Evolutionary conservation across 352 stramenopile species (phyloP).

Genomic region (Globisporangium barbulae): DNA sequence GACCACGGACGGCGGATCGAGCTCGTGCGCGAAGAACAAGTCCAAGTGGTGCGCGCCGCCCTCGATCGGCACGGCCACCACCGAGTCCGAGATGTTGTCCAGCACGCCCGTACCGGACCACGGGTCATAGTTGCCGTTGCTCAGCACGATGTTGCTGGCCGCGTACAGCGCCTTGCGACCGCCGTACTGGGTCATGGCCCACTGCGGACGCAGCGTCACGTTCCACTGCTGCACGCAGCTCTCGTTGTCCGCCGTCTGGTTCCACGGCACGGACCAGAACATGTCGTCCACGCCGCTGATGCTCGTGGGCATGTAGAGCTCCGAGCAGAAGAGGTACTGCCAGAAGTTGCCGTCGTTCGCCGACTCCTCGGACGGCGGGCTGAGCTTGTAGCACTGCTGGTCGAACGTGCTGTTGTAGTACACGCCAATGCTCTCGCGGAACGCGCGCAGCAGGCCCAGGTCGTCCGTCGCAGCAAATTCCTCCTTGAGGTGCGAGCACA

Average conservation of each 20-base stretch:
- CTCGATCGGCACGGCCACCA: conserved; percentile 68
- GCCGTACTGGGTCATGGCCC: conserved; percentile 70
- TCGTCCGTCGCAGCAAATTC: conserved; percentile 36
- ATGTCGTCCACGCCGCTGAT: conserved; percentile 79
- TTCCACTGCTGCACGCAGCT: conserved; percentile 63
- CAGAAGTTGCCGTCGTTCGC: conserved; percentile 61
- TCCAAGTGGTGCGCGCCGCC: conserved; percentile 88
- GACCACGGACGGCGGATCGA: conserved; percentile 77
- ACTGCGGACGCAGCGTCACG: conserved; percentile 59
- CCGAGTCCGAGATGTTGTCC: conserved; percentile 52
- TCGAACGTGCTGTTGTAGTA: conserved; percentile 76
- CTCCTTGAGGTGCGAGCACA: conserved; percentile 66
- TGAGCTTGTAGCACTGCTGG: conserved; percentile 50
- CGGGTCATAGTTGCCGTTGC: conserved; percentile 93
- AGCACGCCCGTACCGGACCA: conserved; percentile 90
- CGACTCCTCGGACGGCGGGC: conserved; percentile 51
- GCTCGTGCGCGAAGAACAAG: conserved; percentile 87
- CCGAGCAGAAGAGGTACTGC: conserved; percentile 75
- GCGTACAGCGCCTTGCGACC: conserved; percentile 56
- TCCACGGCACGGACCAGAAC: conserved; percentile 78
- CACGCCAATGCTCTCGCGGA: conserved; percentile 59
- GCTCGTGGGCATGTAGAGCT: conserved; percentile 69
- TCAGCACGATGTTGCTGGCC: conserved; percentile 94
- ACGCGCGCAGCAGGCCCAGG: conserved; percentile 40
- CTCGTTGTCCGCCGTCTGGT: conserved; percentile 57